A percentile compares a stretch with the other conserved stretches of the same genome.
These are phyloP conservation scores for Babesia ovata DNA, from an alignment of 169 alveolate genomes.

Conservation along the genomic window DNA sequence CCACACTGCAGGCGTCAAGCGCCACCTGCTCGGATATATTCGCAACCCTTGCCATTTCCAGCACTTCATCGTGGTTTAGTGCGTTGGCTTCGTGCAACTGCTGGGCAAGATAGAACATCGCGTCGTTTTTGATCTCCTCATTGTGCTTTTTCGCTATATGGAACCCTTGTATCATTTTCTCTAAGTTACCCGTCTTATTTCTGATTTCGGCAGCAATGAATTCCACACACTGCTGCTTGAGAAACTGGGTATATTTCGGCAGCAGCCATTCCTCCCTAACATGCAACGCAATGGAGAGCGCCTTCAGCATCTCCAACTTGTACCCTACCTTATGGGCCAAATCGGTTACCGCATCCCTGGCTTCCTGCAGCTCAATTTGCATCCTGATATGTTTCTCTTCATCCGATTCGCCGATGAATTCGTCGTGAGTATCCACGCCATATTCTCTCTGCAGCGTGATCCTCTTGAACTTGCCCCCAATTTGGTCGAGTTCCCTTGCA, in stretches of 20 bases:
- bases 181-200: slow-evolving; percentile 7
- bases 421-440: slow-evolving; percentile 39
- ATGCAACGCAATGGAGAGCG: slow-evolving; percentile 29
- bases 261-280: slow-evolving; percentile 51
- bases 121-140: slow-evolving; percentile 1
- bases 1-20: slow-evolving; percentile 40
- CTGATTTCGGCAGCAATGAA: slow-evolving; percentile 20
- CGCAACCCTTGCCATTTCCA: slow-evolving; percentile 19
- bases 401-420: slow-evolving; percentile 43
- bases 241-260: slow-evolving; percentile 12
- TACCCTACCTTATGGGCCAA: slow-evolving; percentile 16
- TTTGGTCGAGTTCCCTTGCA: slow-evolving; percentile 31
- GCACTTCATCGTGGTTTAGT: slow-evolving; percentile 13
- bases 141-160: neutral
- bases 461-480: slow-evolving; percentile 26
- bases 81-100: neutral
- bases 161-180: slow-evolving; percentile 17
- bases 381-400: slow-evolving; percentile 30
- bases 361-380: slow-evolving; percentile 39
- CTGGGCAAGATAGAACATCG: slow-evolving; percentile 1
- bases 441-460: slow-evolving; percentile 37
- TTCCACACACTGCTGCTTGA: slow-evolving; percentile 26
- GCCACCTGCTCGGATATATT: slow-evolving; percentile 21
- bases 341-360: slow-evolving; percentile 47
- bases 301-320: slow-evolving; percentile 42